Evolutionary conservation across 2,329 filamentous ascomycete genomes (phyloP).

Genomic region (Fusarium gaditjirri): DNA sequence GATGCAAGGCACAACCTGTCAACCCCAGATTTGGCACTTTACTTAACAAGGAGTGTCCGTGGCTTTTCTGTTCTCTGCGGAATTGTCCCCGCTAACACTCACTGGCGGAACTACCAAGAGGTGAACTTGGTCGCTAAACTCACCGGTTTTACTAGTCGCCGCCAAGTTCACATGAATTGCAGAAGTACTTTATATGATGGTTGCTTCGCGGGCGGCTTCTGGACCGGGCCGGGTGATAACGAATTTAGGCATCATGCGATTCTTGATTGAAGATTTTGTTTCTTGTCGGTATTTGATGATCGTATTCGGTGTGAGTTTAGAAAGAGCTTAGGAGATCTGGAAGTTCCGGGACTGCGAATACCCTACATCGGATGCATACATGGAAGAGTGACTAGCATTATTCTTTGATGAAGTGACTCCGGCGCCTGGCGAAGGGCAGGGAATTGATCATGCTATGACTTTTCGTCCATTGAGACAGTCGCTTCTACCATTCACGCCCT

Average conservation of each 20-base stretch:
- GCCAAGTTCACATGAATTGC: conserved; percentile 12
- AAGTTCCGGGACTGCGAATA: neutral
- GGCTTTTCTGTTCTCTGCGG: neutral
- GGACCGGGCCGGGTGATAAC: neutral
- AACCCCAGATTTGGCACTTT: conserved; percentile 25
- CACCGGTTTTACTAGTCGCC: conserved; percentile 9
- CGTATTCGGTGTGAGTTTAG: neutral
- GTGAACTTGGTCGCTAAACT: neutral
- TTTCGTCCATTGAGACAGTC: neutral
- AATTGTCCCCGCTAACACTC: conserved; percentile 8
- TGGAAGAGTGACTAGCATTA: neutral
- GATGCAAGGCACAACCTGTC: conserved; percentile 26
- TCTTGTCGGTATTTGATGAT: neutral
- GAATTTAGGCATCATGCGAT: conserved; percentile 1
- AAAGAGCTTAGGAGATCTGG: neutral
- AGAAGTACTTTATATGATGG: neutral
- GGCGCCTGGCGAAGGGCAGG: neutral
- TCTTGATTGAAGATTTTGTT: neutral
- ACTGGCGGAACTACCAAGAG: neutral
- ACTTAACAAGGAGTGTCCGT: conserved; percentile 7
- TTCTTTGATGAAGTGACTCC: neutral
- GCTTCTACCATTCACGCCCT: neutral
- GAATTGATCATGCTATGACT: neutral
- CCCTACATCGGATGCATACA: neutral
- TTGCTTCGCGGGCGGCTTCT: conserved; percentile 2